Evolutionary conservation across 2,329 filamentous ascomycete genomes (phyloP).

Genomic region (Macrophomina pseudophaseolina): DNA sequence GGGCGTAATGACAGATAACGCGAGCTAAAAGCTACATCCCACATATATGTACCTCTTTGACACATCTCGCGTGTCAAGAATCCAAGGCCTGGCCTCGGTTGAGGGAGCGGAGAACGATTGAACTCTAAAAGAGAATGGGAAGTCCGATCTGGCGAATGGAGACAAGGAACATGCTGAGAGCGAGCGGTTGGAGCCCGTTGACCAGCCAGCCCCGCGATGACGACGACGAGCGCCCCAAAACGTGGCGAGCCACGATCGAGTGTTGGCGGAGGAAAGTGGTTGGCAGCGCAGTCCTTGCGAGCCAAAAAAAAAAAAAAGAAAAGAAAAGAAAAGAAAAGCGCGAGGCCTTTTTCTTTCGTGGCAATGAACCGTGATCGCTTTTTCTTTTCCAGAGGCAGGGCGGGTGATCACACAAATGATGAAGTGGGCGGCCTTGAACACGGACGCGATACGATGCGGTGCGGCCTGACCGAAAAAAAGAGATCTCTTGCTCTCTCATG

Average conservation of each 20-base stretch:
- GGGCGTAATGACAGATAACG: background rate
- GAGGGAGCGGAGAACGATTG: too few species aligned
- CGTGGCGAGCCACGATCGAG: background rate
- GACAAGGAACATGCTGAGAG: too few species aligned
- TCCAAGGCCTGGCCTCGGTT: background rate
- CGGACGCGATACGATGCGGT: too few species aligned
- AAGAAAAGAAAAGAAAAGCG: background rate
- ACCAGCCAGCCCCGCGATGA: background rate
- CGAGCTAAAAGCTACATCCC: background rate
- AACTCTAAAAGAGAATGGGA: too few species aligned
- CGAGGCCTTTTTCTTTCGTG: background rate
- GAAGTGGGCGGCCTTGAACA: too few species aligned
- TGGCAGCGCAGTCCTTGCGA: background rate
- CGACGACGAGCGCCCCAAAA: background rate
- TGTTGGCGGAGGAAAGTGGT: background rate
- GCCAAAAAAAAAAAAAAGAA: background rate
- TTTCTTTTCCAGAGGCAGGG: too few species aligned
- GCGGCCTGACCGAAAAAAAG: too few species aligned
- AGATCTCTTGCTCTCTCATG: too few species aligned
- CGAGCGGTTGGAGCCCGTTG: background rate
- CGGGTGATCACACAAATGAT: too few species aligned
- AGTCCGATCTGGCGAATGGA: too few species aligned
- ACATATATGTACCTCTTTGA: background rate
- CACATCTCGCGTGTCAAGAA: background rate
- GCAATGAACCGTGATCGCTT: too few species aligned